Percentiles rank a stretch among this genome's conserved stretches.
phyloP scores from a whole-genome alignment of 139 green algal species.

The Tetradesmus obliquus region DNA sequence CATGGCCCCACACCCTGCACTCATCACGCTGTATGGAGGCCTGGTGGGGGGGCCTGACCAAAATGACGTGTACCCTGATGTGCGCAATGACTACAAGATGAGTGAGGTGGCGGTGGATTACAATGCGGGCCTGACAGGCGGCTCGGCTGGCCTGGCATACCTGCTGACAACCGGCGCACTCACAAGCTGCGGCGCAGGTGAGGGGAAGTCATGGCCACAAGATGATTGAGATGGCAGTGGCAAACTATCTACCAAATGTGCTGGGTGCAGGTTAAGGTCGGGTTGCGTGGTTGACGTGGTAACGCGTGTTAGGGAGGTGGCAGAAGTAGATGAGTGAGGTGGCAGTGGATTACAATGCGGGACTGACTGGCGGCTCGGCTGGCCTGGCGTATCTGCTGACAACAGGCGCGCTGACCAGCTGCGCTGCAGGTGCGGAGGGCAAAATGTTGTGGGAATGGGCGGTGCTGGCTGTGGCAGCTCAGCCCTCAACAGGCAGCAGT shows the following conservation, averaged over 20 bases:
- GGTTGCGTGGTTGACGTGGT: too few species aligned
- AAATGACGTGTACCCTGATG: conserved; percentile 15
- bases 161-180: background rate
- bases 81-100: conserved; percentile 29
- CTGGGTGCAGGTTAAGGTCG: too few species aligned
- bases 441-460: too few species aligned
- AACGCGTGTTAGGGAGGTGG: background rate
- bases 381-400: background rate
- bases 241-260: too few species aligned
- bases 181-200: background rate
- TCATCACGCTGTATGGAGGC: background rate
- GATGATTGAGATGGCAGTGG: background rate
- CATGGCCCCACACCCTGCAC: background rate
- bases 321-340: background rate
- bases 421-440: too few species aligned
- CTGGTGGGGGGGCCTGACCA: conserved; percentile 36
- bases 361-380: background rate
- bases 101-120: conserved; percentile 55
- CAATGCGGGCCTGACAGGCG: conserved; percentile 56
- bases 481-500: too few species aligned
- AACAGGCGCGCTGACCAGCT: too few species aligned
- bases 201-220: background rate
- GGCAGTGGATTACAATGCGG: background rate
- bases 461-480: too few species aligned
- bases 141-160: conserved; percentile 28